Percentiles rank a stretch among this genome's conserved stretches.
These are phyloP conservation scores for Mrakia frigida DNA, from an alignment of 768 basidiomycete genomes.

Conservation along the genomic window DNA sequence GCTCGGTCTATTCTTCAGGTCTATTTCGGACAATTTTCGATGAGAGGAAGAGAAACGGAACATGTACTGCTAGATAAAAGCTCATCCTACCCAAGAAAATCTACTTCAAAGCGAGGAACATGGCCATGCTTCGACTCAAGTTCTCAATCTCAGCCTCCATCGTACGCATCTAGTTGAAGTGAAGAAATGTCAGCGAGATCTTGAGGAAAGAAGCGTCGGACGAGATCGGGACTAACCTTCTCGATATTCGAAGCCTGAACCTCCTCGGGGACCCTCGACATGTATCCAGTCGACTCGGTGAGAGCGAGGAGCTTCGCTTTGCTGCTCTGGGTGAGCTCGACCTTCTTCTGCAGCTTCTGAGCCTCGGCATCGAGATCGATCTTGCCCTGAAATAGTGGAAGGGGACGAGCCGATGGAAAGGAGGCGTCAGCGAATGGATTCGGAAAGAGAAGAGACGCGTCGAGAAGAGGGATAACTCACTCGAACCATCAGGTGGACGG, in stretches of 20 bases:
- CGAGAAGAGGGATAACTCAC: background rate
- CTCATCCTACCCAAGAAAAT: background rate
- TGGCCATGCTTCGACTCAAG: conserved; percentile 62
- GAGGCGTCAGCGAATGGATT: background rate
- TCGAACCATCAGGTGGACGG: conserved; percentile 75
- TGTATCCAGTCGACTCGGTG: conserved; percentile 69
- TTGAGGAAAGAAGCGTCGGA: too few species aligned
- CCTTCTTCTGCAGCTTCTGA: conserved; percentile 83
- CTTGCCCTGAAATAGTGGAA: conserved; percentile 58
- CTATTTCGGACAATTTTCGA: too few species aligned
- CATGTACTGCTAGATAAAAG: too few species aligned
- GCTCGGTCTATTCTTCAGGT: too few species aligned
- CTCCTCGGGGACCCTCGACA: conserved; percentile 68
- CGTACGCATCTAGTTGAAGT: conserved; percentile 53
- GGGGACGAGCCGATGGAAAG: background rate
- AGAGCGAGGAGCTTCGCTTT: conserved; percentile 61
- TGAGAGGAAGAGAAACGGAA: too few species aligned
- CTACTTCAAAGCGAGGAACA: conserved; percentile 51
- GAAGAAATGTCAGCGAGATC: too few species aligned
- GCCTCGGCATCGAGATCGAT: conserved; percentile 86
- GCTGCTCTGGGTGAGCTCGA: conserved; percentile 62
- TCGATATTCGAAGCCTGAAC: conserved; percentile 71
- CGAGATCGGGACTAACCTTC: conserved; percentile 49
- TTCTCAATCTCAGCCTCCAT: conserved; percentile 74
- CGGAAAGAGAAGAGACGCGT: conserved; percentile 4